Evolutionary conservation across 2,329 filamentous ascomycete species (phyloP).

Genomic region (Talaromyces sp.): DNA sequence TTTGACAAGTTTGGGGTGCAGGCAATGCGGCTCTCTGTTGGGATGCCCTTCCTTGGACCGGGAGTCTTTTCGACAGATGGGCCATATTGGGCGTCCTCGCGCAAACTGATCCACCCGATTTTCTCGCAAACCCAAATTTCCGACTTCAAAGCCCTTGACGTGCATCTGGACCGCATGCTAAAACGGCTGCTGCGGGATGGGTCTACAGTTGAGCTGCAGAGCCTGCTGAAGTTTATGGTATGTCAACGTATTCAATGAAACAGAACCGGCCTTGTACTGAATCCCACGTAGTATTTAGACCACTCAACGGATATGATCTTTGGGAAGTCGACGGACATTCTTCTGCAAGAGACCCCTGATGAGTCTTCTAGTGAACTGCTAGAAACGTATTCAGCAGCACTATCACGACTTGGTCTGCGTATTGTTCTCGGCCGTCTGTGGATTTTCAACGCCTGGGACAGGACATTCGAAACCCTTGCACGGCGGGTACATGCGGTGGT

Average conservation of each 20-base stretch:
- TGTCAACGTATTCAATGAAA: background rate
- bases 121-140: background rate
- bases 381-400: background rate
- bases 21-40: background rate
- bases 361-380: background rate
- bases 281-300: background rate
- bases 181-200: slow-evolving; percentile 2
- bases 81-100: slow-evolving; percentile 53
- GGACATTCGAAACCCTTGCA: background rate
- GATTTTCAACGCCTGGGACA: slow-evolving; percentile 1
- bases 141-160: background rate
- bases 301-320: slow-evolving; percentile 3
- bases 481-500: background rate
- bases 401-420: background rate
- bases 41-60: slow-evolving; percentile 35
- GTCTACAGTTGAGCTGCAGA: slow-evolving; percentile 1
- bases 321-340: slow-evolving; percentile 3
- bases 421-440: slow-evolving; percentile 6
- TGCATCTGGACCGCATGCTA: slow-evolving; percentile 2
- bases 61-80: slow-evolving; percentile 67
- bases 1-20: slow-evolving; percentile 6
- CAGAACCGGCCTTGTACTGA: background rate
- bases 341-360: background rate
- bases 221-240: slow-evolving; percentile 5
- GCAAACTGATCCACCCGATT: background rate